Conservation (phyloP, 139 green algal species). For the Astrephomene gubernaculifera region DNA sequence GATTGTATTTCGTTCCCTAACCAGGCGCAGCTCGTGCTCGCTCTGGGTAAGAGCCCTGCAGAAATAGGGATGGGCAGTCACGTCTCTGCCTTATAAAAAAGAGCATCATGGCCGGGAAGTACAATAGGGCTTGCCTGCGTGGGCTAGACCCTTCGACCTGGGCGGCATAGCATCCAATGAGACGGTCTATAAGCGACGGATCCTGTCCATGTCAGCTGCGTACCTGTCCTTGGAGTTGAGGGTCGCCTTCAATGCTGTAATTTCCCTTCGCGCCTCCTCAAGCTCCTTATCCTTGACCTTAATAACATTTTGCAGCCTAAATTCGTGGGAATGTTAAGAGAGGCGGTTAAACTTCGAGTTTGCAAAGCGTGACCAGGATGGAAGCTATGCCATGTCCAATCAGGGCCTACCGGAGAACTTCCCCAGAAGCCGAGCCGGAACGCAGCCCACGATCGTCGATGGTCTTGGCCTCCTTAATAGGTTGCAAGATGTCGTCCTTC, state of each 20-base stretch:
- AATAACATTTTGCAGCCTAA: neutral
- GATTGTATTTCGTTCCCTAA: neutral
- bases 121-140: too few species aligned
- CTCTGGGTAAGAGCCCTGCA: neutral
- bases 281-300: slow-evolving; percentile 17
- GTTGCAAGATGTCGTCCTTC: neutral
- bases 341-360: too few species aligned
- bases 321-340: neutral
- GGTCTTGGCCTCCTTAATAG: neutral
- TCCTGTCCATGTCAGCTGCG: too few species aligned
- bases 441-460: neutral
- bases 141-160: too few species aligned
- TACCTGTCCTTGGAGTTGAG: slow-evolving; percentile 27
- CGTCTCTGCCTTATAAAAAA: too few species aligned
- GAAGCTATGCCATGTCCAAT: neutral
- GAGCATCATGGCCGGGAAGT: too few species aligned
- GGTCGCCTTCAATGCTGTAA: neutral
- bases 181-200: too few species aligned
- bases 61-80: too few species aligned
- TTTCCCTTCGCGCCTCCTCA: neutral
- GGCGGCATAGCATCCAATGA: too few species aligned
- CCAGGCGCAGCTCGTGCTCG: slow-evolving; percentile 5
- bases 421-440: neutral
- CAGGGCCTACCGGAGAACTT: neutral
- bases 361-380: too few species aligned